Evolutionary conservation across 305 asterid genomes (phyloP).

Genomic region (Andrographis paniculata): DNA sequence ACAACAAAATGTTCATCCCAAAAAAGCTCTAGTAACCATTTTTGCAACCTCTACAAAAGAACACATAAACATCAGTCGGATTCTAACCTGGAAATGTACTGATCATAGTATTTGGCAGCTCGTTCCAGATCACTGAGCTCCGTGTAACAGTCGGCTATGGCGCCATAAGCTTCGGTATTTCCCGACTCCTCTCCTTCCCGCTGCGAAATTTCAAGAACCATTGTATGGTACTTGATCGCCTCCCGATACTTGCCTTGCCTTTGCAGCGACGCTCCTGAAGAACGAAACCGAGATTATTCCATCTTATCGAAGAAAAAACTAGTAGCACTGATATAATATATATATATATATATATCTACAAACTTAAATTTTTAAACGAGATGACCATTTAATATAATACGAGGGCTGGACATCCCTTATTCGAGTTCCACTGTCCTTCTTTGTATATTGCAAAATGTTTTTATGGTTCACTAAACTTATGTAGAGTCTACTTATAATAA

Average conservation of each 20-base stretch:
- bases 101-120: constrained; percentile 88
- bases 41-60: neutral
- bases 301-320: neutral
- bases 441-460: no score
- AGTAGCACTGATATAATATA: neutral
- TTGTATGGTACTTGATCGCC: constrained; percentile 74
- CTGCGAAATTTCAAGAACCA: constrained; percentile 74
- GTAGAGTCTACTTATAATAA: no score
- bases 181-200: constrained; percentile 94
- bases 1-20: no score
- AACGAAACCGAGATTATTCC: neutral
- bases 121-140: constrained; percentile 89
- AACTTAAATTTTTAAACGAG: no score
- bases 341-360: no score
- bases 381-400: no score
- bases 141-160: constrained; percentile 96
- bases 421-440: no score
- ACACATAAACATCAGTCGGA: constrained; percentile 39
- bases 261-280: constrained; percentile 85
- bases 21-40: no score
- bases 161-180: constrained; percentile 89
- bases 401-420: no score
- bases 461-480: no score
- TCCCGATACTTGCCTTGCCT: constrained; percentile 86
- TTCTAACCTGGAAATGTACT: constrained; percentile 81